Evolutionary conservation across 2,329 filamentous ascomycete genomes (phyloP), one percentile per base, ranked within the genome.

Genomic region (Trichothecium sympodiale): DNA sequence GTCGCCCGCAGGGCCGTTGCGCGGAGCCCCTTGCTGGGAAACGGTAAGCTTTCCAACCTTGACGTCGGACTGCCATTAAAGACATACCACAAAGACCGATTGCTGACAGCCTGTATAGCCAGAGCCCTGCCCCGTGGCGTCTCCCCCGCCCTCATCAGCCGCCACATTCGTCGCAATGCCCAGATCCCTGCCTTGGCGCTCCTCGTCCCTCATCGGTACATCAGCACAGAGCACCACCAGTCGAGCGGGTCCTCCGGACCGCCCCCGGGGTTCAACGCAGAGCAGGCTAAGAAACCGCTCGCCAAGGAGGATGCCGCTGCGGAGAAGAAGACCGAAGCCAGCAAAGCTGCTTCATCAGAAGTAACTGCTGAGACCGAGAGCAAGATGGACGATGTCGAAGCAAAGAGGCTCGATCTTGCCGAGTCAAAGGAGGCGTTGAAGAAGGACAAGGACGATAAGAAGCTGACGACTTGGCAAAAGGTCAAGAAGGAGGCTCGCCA

Each of bases 401-500:
- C 69, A 8, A 67, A 71, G 43, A 85, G 81, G 60, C 68, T 79
- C 45, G 74, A 72, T 36, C 55, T 68, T 1, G 57, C 71, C 8
- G 69, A 75, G 38, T 77, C 77, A 52, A 71, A 75, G 45, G 76
- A 83, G 26, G 51, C 57, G 38, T 61, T 59, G 13, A 65, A 60
- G 69, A 55, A 53, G 36, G 55, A 77, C 47, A 81, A 83, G 57
- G 79, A 83, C 42, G 73, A 80, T 48, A 86, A 88, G 66, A 95
- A 94, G 55, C 63, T 94, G 60, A 94, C 88, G 0, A 34, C 96
- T 2, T 81, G 77, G 60, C 84, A 96, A 57, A 94, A 88, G 64
- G 79, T 98, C 53, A 98, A 94, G 71, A 88, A 93, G 59, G 91
- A 98, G 61, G 71, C 70, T 12, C 77, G 80, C 42, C 91, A 98